phyloP scores from a whole-genome alignment of 805 yeast species.

The Metschnikowia reukaufii region DNA sequence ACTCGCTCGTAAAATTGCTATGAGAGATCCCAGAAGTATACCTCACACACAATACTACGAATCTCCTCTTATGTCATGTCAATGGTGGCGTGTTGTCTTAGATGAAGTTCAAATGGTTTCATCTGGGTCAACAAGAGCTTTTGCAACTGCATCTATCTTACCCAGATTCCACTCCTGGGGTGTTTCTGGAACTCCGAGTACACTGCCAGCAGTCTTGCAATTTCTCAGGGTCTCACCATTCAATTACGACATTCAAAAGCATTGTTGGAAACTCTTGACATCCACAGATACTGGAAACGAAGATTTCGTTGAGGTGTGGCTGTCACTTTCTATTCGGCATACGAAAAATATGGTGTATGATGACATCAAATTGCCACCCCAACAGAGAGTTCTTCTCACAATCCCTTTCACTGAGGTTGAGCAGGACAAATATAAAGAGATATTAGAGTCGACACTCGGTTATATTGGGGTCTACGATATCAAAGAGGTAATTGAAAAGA shows the following conservation, averaged over 20 bases:
- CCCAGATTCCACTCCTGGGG: conserved; percentile 95
- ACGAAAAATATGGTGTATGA: conserved; percentile 78
- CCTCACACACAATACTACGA: conserved; percentile 43
- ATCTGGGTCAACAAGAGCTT: conserved; percentile 68
- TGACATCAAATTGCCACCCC: conserved; percentile 79
- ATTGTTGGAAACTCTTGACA: conserved; percentile 40
- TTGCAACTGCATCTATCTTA: conserved; percentile 73
- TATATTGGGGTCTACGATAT: conserved; percentile 55
- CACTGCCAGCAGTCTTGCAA: conserved; percentile 64
- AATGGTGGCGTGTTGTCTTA: conserved; percentile 85
- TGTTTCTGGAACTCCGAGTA: conserved; percentile 92
- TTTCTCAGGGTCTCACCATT: conserved; percentile 73
- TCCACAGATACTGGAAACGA: conserved; percentile 13
- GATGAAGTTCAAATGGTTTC: conserved; percentile 97
- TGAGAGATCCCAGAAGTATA: conserved; percentile 10
- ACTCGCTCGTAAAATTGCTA: conserved; percentile 13
- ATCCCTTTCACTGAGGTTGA: conserved; percentile 82
- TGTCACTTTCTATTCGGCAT: conserved; percentile 64
- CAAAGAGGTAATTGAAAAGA: conserved; percentile 49
- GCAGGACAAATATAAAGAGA: conserved; percentile 73
- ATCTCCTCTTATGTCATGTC: conserved; percentile 77
- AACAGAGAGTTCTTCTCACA: conserved; percentile 64
- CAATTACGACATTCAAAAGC: conserved; percentile 39
- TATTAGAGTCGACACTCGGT: conserved; percentile 57
- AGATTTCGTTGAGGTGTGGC: conserved; percentile 50